Evolutionary conservation across 208 protist genomes (phyloP).

Genomic region (Leishmania braziliensis): DNA sequence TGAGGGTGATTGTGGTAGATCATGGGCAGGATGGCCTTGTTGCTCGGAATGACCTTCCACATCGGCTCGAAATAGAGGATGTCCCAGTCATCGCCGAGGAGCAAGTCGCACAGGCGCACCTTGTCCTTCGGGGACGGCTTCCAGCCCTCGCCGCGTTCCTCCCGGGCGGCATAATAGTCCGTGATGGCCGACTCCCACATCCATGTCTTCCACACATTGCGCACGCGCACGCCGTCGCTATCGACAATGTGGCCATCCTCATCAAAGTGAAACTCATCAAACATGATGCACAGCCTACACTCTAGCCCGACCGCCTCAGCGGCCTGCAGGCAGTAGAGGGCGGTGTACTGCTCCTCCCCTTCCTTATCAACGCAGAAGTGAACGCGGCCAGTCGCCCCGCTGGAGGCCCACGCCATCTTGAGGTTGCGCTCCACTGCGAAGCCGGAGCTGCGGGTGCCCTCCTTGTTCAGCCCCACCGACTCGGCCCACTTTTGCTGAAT

Average conservation of each 20-base stretch:
- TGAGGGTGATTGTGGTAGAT: constrained; percentile 84
- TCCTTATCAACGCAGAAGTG: constrained; percentile 91
- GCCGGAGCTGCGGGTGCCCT: constrained; percentile 64
- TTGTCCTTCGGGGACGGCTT: constrained; percentile 67
- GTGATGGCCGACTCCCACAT: constrained; percentile 90
- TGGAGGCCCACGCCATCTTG: constrained; percentile 56
- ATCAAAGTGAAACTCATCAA: constrained; percentile 90
- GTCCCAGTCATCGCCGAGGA: constrained; percentile 73
- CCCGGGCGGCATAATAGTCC: constrained; percentile 63
- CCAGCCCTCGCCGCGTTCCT: constrained; percentile 69
- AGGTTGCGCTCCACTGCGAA: constrained; percentile 65
- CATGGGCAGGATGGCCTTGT: constrained; percentile 91
- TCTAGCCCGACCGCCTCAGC: constrained; percentile 79
- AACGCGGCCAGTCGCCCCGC: constrained; percentile 70
- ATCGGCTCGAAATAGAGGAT: constrained; percentile 89
- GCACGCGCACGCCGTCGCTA: constrained; percentile 73
- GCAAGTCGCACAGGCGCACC: constrained; percentile 85
- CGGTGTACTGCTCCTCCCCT: constrained; percentile 89
- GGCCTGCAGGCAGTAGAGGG: constrained; percentile 73
- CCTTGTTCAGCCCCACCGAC: constrained; percentile 62
- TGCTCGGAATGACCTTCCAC: constrained; percentile 93
- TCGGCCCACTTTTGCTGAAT: constrained; percentile 91
- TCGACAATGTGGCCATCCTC: constrained; percentile 73
- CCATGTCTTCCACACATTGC: constrained; percentile 92
- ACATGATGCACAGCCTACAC: constrained; percentile 83